Evolutionary conservation across 2,329 filamentous ascomycete genomes (phyloP).

Genomic region (Graphilbum fragrans): DNA sequence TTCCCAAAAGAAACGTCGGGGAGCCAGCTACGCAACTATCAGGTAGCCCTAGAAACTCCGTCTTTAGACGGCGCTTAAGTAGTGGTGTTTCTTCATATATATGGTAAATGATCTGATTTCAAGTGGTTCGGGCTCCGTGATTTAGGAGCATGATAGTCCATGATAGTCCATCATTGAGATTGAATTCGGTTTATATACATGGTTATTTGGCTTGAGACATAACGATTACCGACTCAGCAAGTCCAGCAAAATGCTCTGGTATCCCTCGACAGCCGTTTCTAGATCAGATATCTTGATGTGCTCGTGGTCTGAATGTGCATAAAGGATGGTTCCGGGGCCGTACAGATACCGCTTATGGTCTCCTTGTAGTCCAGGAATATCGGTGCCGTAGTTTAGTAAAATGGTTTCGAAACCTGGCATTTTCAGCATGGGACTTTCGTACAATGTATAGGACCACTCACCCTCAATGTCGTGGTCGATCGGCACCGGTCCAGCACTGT

Average conservation of each 20-base stretch:
- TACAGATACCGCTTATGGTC: constrained; percentile 3
- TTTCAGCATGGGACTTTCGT: neutral
- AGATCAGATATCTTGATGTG: constrained; percentile 1
- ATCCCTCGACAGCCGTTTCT: neutral
- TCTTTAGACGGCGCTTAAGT: too few species aligned
- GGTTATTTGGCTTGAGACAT: too few species aligned
- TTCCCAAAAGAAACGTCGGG: too few species aligned
- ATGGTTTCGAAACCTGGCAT: constrained; percentile 1
- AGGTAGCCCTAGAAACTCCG: too few species aligned
- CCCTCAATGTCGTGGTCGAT: constrained; percentile 1
- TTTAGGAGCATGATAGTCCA: too few species aligned
- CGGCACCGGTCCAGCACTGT: neutral
- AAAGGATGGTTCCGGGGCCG: constrained; percentile 1
- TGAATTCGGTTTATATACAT: too few species aligned
- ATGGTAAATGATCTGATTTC: too few species aligned
- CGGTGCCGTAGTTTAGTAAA: constrained; percentile 2
- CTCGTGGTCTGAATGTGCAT: constrained; percentile 2
- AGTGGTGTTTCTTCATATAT: too few species aligned
- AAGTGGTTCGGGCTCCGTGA: too few species aligned
- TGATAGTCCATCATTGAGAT: too few species aligned
- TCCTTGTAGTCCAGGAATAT: neutral
- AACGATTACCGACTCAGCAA: neutral
- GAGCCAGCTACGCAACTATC: too few species aligned
- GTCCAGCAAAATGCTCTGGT: neutral
- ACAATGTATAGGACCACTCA: neutral